Evolutionary conservation across 805 yeast genomes (phyloP).

Genomic region (Diddensiella santjacobensis): DNA sequence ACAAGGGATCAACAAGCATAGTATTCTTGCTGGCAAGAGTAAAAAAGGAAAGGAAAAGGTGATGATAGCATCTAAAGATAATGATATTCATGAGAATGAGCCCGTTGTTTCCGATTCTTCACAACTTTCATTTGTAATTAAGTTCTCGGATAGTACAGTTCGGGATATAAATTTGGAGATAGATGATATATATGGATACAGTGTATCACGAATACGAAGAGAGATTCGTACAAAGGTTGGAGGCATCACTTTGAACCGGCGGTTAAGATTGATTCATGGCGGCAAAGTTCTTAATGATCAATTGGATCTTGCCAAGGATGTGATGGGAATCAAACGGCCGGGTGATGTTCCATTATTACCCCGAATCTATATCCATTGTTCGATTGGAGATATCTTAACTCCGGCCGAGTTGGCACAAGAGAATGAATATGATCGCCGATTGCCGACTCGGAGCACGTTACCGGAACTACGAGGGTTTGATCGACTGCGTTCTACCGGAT

Average conservation of each 20-base stretch:
- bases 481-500: conserved; percentile 76
- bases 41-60: conserved; percentile 2
- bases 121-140: conserved; percentile 29
- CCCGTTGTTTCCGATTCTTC: conserved; percentile 8
- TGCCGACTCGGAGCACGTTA: conserved; percentile 48
- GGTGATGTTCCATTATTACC: conserved; percentile 5
- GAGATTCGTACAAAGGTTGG: conserved; percentile 40
- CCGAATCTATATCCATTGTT: conserved; percentile 68
- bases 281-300: conserved; percentile 62
- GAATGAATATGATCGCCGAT: conserved; percentile 48
- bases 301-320: conserved; percentile 52
- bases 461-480: conserved; percentile 85
- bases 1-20: conserved; percentile 1
- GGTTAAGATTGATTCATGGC: conserved; percentile 63
- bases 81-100: neutral
- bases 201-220: conserved; percentile 40
- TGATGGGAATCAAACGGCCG: conserved; percentile 33
- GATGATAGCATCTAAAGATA: neutral
- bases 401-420: conserved; percentile 57
- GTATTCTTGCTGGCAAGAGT: neutral
- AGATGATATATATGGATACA: conserved; percentile 32
- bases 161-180: conserved; percentile 42
- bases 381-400: conserved; percentile 63
- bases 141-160: conserved; percentile 45
- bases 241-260: conserved; percentile 38